phyloP scores from a whole-genome alignment of 179 eudicot species.

The Carnegiea gigantea region DNA sequence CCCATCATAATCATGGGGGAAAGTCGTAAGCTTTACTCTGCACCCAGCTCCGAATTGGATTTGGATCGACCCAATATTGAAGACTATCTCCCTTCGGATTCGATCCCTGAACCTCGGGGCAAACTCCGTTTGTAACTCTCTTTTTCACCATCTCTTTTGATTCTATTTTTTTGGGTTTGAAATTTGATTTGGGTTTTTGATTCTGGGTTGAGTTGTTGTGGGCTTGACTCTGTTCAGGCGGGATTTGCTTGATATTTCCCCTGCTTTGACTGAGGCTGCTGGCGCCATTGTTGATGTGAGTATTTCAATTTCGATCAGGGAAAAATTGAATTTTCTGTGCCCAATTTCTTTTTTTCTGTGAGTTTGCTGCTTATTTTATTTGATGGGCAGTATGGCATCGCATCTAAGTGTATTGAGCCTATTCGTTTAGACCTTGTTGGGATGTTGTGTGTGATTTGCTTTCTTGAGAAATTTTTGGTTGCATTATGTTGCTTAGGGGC shows the following conservation, averaged over 20 bases:
- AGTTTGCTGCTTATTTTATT: background rate
- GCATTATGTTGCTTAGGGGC: background rate
- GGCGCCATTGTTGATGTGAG: slow-evolving; percentile 95
- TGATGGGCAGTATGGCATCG: background rate
- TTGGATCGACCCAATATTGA: slow-evolving; percentile 86
- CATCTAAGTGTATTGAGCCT: too few relatives aligned
- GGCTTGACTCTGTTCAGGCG: slow-evolving; percentile 37
- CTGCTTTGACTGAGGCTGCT: slow-evolving; percentile 88
- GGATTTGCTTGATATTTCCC: slow-evolving; percentile 92
- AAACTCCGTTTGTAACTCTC: slow-evolving; percentile 62
- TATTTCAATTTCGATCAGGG: background rate
- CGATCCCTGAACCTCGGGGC: slow-evolving; percentile 59
- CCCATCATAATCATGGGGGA: slow-evolving; percentile 2
- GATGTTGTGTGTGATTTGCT: background rate
- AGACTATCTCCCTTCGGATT: slow-evolving; percentile 78
- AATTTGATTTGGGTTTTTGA: background rate
- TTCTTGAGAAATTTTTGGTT: background rate
- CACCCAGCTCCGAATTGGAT: slow-evolving; percentile 69
- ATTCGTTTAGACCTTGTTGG: background rate
- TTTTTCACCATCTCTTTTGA: slow-evolving; percentile 4
- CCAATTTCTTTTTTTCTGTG: background rate
- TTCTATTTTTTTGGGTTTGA: background rate
- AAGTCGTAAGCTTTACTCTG: slow-evolving; percentile 30
- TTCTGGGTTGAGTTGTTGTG: background rate
- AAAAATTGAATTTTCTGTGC: too few relatives aligned